Conservation (phyloP, 306 rosid genomes). For the Cucurbita pepo region DNA sequence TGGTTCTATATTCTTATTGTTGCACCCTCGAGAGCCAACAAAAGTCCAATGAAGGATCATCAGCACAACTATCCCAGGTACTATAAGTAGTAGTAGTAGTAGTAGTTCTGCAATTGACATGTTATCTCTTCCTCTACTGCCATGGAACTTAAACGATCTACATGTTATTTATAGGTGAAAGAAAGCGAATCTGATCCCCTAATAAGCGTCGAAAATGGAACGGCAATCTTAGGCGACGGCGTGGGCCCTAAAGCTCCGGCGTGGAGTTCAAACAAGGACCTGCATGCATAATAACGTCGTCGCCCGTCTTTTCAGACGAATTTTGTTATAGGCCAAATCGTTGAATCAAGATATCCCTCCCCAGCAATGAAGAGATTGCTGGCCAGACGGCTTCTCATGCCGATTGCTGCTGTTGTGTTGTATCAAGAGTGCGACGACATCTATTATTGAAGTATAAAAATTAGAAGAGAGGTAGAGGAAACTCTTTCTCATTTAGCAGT, state of each 20-base stretch:
- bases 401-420: background rate
- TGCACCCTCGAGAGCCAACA: constrained; percentile 70
- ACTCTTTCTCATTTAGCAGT: constrained; percentile 3
- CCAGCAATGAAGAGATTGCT: constrained; percentile 43
- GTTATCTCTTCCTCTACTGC: background rate
- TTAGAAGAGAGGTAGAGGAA: background rate
- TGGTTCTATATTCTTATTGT: constrained; percentile 71
- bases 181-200: constrained; percentile 67
- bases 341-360: background rate
- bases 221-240: constrained; percentile 16
- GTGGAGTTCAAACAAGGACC: constrained; percentile 68
- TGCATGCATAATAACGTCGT: constrained; percentile 10
- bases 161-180: constrained; percentile 25
- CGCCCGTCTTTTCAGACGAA: background rate
- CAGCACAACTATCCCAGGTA: constrained; percentile 4
- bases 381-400: constrained; percentile 14
- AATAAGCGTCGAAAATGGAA: constrained; percentile 39
- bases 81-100: background rate
- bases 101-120: background rate
- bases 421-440: constrained; percentile 1
- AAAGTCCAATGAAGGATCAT: constrained; percentile 31
- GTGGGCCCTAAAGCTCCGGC: constrained; percentile 18
- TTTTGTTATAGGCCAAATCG: background rate
- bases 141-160: background rate
- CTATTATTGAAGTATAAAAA: background rate